Base-by-base conservation (phyloP, 2,329 filamentous ascomycete species). In the Colletotrichum endophyticum region DNA sequence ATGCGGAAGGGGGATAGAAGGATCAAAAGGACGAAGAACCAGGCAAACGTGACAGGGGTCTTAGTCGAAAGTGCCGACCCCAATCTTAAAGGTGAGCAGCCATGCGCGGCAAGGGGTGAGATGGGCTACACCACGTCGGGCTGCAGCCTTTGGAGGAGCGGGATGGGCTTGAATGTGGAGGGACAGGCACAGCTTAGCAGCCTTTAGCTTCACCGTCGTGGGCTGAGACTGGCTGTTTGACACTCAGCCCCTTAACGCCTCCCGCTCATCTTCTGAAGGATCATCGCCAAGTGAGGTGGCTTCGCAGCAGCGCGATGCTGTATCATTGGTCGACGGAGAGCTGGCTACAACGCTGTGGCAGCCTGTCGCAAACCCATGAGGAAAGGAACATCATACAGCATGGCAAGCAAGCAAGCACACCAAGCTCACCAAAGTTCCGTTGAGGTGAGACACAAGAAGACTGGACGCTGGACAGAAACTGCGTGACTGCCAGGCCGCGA, bases 231-330 rank as follows among this genome's bases (percentile, higher is more conserved):
- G 64, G 64, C 56, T 34, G 32, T 53, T 68, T 11, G 44, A 34
- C 44, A 57, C 49, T 69, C 63, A 64, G 57, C 70, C 70, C 64
- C 70, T 66, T 68, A 27, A 57, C 73, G 73, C 73, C 70, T 67
- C 22, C 64, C 32, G 57, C 32, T 59, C 57, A n/a, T 30, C 12
- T 39, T 32, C 15, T 66, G 64, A 59, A 69, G 70, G 70, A 76
- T 76, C 70, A 61, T 69, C 64, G 32, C 34, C 44, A 53, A 27
- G 30, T 66, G 64, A 68, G 44, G 64, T 73, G 44, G 73, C 64
- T 66, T 59, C 22, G 34, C 63, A 34, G 44, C 53, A 27, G 39
- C 57, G 9, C 7, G 62, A 62, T 13, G 19, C 15, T 5, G n/a
- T 16, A 12, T 63, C n/a, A 76, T 57, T 76, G 73, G 73, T 19